phyloP scores from a whole-genome alignment of 2,329 filamentous ascomycete species.

The Aspergillus piperis region DNA sequence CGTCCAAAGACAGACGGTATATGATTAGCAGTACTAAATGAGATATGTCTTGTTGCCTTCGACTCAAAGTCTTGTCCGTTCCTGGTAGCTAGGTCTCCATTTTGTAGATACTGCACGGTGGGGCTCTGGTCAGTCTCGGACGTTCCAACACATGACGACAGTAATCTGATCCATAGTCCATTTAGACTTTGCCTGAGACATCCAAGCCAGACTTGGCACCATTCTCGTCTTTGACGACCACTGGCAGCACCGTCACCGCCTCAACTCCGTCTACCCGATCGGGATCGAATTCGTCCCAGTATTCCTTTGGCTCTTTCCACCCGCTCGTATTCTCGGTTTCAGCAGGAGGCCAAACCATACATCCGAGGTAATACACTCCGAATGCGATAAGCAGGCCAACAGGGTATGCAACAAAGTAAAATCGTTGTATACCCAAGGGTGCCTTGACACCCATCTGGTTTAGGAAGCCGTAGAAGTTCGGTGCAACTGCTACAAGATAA shows the following conservation, averaged over 20 bases:
- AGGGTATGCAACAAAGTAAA: constrained; percentile 60
- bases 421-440: constrained; percentile 36
- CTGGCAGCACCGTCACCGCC: background rate
- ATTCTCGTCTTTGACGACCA: background rate
- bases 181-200: no score
- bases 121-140: no score
- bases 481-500: constrained; percentile 40
- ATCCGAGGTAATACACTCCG: constrained; percentile 18
- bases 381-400: constrained; percentile 48
- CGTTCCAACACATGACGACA: no score
- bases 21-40: no score
- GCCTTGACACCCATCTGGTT: constrained; percentile 40
- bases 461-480: constrained; percentile 47
- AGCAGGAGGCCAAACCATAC: constrained; percentile 7
- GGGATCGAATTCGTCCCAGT: constrained; percentile 29
- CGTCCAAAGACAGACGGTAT: no score
- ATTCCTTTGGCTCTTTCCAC: constrained; percentile 42
- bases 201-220: no score
- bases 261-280: constrained; percentile 1
- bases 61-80: no score
- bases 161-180: no score
- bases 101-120: no score
- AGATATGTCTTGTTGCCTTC: no score
- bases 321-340: constrained; percentile 17
- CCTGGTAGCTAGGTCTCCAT: no score